Conservation (phyloP, 1,284 basidiomycete genomes). For the Apiotrichum sp. region DNA sequence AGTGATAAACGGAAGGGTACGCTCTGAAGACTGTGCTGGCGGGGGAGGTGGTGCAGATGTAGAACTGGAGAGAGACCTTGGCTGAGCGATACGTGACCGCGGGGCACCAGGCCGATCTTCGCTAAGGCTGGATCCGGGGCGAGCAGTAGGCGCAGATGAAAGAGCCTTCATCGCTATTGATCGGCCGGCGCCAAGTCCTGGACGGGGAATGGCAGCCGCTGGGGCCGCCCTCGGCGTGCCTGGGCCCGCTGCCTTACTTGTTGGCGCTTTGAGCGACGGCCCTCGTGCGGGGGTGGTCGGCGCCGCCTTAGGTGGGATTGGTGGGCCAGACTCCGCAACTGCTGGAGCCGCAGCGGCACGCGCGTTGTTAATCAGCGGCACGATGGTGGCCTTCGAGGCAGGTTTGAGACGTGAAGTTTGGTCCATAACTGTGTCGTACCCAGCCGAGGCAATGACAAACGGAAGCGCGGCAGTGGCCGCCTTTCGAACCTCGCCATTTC, state of each 20-base stretch:
- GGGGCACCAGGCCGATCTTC: constrained; percentile 29
- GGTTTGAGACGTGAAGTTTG: constrained; percentile 83
- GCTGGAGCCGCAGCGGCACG: constrained; percentile 31
- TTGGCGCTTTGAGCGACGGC: constrained; percentile 20
- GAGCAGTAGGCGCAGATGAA: constrained; percentile 25
- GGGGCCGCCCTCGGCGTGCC: constrained; percentile 5
- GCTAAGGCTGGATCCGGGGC: constrained; percentile 24
- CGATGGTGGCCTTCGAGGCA: constrained; percentile 76
- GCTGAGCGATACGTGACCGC: constrained; percentile 21
- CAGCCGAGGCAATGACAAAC: constrained; percentile 65
- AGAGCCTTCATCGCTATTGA: constrained; percentile 44
- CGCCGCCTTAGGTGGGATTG: constrained; percentile 7
- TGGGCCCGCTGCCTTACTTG: constrained; percentile 5
- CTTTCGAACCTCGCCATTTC: constrained; percentile 86
- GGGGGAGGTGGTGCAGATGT: constrained; percentile 11
- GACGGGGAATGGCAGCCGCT: neutral
- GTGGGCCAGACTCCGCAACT: constrained; percentile 11
- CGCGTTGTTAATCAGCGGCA: constrained; percentile 74
- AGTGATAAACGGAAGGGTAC: constrained; percentile 57
- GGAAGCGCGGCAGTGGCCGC: constrained; percentile 78
- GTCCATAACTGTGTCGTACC: constrained; percentile 80
- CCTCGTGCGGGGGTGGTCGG: constrained; percentile 17
- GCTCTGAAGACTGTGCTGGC: neutral
- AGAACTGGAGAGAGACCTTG: constrained; percentile 15
- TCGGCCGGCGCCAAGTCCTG: constrained; percentile 21